Conservation (phyloP, 2,329 filamentous ascomycete species). For the Phialophora expanda region DNA sequence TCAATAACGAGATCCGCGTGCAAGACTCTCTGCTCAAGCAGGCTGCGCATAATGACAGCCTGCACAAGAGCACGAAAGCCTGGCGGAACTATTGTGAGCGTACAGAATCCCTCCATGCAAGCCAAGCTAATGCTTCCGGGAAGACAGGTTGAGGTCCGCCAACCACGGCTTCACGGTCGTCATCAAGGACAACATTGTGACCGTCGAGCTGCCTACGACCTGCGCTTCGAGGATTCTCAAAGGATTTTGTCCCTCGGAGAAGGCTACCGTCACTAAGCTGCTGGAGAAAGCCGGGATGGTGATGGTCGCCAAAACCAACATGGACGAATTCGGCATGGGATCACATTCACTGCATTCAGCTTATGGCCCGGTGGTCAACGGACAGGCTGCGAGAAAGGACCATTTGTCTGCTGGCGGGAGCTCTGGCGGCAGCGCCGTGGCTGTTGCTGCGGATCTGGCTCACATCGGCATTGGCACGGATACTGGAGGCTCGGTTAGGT, state of each 20-base stretch:
- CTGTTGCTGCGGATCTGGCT: constrained; percentile 58
- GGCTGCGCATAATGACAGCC: not conserved
- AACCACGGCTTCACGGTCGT: constrained; percentile 53
- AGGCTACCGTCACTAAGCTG: constrained; percentile 77
- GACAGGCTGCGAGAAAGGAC: constrained; percentile 51
- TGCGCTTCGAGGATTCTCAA: constrained; percentile 78
- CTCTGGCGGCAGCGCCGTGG: constrained; percentile 90
- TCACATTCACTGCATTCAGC: constrained; percentile 75
- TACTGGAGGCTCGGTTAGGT: constrained; percentile 84
- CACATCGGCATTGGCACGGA: constrained; percentile 81
- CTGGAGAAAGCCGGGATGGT: constrained; percentile 67
- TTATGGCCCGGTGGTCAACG: constrained; percentile 64
- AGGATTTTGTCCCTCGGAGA: constrained; percentile 75
- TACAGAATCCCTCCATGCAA: not conserved
- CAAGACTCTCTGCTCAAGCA: constrained; percentile 18
- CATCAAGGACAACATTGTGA: constrained; percentile 80
- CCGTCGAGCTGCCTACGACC: constrained; percentile 70
- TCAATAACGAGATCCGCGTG: constrained; percentile 9
- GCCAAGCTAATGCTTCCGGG: not conserved
- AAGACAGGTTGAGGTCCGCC: constrained; percentile 29
- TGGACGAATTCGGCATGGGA: constrained; percentile 97
- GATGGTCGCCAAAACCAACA: constrained; percentile 80
- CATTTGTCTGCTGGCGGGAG: constrained; percentile 78
- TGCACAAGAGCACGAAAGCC: constrained; percentile 14
- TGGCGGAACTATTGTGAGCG: constrained; percentile 22